Evolutionary conservation across 1,284 basidiomycete genomes (phyloP), one percentile per base, ranked within the genome.

Genomic region (Tylopilus orsonianus): DNA sequence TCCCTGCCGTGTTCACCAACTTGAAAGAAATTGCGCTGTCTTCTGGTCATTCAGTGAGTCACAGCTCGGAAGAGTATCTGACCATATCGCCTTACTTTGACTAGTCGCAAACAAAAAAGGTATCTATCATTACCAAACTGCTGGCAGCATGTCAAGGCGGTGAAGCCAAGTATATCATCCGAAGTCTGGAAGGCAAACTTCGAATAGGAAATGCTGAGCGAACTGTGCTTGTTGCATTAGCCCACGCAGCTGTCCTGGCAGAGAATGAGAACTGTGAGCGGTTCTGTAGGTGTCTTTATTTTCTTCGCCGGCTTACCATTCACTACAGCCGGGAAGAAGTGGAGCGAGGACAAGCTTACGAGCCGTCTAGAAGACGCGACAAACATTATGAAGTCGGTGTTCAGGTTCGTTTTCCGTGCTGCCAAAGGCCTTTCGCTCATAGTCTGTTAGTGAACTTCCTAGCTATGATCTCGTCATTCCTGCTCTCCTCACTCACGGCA

Each of bases 201-300:
- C 84, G 97, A 6, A 99, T 99, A 62, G 93, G 97, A 37, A 87
- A 99, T 58, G 97, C 97, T 2, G 97, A 99, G 66, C 85, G 91
- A 46, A 95, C 94, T 0, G 87, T 97, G 7, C 75, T 97, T 16
- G 88, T 95, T 23, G 89, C 93, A 18, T 73, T 97, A 27, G 89
- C 93, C 0, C 90, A 93, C 64, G 93, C 94, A 5, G 80, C 82
- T 27, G 89, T 94, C 19, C 74, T 92, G 44, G 87, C 85, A 24
- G 87, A 90, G 65, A 78, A 83, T 53, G 85, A 87, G 59, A 69
- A 69, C 62, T 76, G 90, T 89, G n/a, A 49, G 52, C 38, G 8
- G 30, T 37, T 30, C 20, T 22, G 5, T 34, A 5, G 19, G 18
- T n/a, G 5, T 36, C 20, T 27, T 36, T 44, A 6, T 29, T 38